Evolutionary conservation across 2,329 filamentous ascomycete genomes (phyloP).

Genomic region (Boeremia lycopersici): DNA sequence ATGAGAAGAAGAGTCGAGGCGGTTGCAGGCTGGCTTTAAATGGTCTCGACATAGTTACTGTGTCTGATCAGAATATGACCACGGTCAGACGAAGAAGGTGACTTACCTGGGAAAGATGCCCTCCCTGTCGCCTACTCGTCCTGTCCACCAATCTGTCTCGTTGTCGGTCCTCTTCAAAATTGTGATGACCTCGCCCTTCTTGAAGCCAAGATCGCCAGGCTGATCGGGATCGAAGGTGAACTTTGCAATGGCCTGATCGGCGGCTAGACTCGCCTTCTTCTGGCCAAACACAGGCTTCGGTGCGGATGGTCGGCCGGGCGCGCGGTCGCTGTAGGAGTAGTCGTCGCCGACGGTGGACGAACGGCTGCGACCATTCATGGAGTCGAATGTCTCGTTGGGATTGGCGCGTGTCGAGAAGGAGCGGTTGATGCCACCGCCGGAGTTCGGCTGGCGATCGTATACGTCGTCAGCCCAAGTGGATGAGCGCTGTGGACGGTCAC

Average conservation of each 20-base stretch:
- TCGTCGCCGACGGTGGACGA: constrained; percentile 54
- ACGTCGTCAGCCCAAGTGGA: constrained; percentile 77
- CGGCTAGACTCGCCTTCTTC: constrained; percentile 52
- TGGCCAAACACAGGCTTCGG: constrained; percentile 83
- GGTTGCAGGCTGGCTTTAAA: constrained; percentile 16
- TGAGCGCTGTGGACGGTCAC: constrained; percentile 65
- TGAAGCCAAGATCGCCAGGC: constrained; percentile 89
- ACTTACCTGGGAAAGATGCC: constrained; percentile 87
- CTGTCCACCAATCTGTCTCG: constrained; percentile 97
- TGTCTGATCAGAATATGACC: neutral
- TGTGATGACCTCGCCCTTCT: constrained; percentile 96
- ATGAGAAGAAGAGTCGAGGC: neutral
- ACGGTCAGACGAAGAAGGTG: constrained; percentile 14
- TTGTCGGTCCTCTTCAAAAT: constrained; percentile 94
- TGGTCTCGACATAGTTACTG: constrained; percentile 51
- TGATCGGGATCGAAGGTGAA: constrained; percentile 96
- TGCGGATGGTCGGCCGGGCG: constrained; percentile 78
- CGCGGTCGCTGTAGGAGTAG: constrained; percentile 61
- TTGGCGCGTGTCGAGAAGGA: constrained; percentile 60
- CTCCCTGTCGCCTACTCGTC: constrained; percentile 79
- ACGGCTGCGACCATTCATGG: constrained; percentile 44
- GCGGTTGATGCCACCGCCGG: constrained; percentile 47
- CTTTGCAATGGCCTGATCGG: constrained; percentile 85
- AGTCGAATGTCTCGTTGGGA: constrained; percentile 58
- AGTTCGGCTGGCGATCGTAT: constrained; percentile 64